phyloP scores from a whole-genome alignment of 1,139 yeast species.

The Protomyces lactucae-debilis region DNA sequence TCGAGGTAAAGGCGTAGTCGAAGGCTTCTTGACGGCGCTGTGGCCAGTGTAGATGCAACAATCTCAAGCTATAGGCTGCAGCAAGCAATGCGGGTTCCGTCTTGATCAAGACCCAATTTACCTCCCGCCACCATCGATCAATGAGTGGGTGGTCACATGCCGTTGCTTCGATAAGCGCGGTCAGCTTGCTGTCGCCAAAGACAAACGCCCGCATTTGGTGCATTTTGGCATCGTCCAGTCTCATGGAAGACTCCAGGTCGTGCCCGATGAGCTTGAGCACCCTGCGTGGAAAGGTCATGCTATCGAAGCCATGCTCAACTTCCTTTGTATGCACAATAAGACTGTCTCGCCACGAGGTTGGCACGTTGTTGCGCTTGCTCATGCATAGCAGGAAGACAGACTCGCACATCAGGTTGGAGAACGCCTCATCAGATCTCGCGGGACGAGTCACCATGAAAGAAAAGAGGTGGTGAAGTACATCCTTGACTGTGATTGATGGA shows the following conservation, averaged over 20 bases:
- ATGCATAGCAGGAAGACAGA: background rate
- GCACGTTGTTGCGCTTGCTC: background rate
- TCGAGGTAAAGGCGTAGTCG: background rate
- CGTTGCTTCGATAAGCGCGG: background rate
- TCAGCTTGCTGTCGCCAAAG: background rate
- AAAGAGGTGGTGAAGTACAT: background rate
- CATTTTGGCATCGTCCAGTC: background rate
- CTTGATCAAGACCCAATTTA: background rate
- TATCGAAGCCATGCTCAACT: too few species aligned
- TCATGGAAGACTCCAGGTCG: background rate
- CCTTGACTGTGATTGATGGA: background rate
- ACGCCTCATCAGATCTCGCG: background rate
- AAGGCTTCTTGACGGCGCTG: background rate
- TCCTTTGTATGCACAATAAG: too few species aligned
- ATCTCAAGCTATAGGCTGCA: background rate
- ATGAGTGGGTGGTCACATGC: background rate
- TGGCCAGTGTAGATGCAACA: background rate
- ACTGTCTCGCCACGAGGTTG: too few species aligned
- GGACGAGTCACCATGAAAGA: background rate
- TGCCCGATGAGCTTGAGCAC: background rate
- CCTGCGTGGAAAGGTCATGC: background rate
- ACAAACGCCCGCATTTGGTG: background rate
- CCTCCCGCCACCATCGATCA: background rate
- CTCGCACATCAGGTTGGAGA: background rate
- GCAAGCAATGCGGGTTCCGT: background rate